Evolutionary conservation across 768 basidiomycete species (phyloP).

Genomic region (Xerocomellus amylosporus): DNA sequence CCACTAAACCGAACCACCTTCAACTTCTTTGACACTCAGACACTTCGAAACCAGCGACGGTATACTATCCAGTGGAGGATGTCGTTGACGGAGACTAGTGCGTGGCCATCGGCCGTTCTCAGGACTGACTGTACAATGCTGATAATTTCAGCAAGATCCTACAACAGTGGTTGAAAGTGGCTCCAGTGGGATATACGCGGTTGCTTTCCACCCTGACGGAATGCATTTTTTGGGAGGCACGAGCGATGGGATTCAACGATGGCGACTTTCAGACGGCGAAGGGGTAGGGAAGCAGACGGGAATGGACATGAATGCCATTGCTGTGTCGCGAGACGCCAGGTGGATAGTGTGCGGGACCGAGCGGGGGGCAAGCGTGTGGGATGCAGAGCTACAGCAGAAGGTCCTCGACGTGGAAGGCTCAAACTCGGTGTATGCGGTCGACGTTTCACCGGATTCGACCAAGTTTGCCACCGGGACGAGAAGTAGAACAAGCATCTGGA

Average conservation of each 20-base stretch:
- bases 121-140: not conserved
- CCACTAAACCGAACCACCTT: not conserved
- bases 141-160: not conserved
- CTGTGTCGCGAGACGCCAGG: not conserved
- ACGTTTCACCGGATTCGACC: not conserved
- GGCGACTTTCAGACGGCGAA: not conserved
- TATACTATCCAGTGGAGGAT: not conserved
- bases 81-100: not conserved
- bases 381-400: not conserved
- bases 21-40: not conserved
- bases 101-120: not conserved
- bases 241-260: not conserved
- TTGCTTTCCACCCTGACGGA: slow-evolving; percentile 3
- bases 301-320: not conserved
- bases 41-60: not conserved
- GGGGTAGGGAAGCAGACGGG: not conserved
- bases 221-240: not conserved
- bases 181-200: not conserved
- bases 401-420: not conserved
- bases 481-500: not conserved
- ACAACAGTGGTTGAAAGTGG: not conserved
- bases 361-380: not conserved
- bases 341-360: not conserved
- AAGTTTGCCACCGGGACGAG: not conserved
- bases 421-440: not conserved